Conservation (phyloP, 345 rosid species). For the Lepidium aucheri region DNA sequence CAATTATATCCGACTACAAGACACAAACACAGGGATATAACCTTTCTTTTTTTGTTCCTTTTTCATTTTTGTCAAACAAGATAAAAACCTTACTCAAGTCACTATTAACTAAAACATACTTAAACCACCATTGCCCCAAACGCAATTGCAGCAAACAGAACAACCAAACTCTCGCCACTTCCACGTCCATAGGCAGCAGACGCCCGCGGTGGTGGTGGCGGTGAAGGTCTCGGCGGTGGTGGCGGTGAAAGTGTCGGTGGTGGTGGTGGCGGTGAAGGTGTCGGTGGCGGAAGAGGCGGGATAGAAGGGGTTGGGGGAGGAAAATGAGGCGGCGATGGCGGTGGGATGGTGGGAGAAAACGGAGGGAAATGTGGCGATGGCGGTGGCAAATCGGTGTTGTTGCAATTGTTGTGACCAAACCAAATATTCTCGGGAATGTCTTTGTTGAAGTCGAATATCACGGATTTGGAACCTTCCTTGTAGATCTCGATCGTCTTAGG, state of each 20-base stretch:
- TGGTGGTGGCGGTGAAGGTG: neutral
- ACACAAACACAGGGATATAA: neutral
- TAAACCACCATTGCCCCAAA: conserved; percentile 6
- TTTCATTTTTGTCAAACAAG: too few relatives aligned
- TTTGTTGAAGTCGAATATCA: conserved; percentile 2
- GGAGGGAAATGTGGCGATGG: conserved; percentile 8
- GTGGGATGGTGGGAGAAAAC: neutral
- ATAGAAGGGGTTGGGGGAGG: conserved; percentile 11
- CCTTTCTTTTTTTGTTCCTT: too few relatives aligned
- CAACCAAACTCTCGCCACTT: conserved; percentile 1
- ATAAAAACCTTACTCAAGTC: neutral
- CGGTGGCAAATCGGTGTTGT: conserved; percentile 7
- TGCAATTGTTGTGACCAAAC: conserved; percentile 10
- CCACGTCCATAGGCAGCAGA: conserved; percentile 6
- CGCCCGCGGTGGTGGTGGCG: neutral
- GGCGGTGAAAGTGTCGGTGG: neutral
- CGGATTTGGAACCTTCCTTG: conserved; percentile 15
- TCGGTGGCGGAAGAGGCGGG: conserved; percentile 13
- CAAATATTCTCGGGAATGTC: conserved; percentile 6
- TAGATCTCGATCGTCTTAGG: conserved; percentile 8
- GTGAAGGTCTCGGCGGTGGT: conserved; percentile 11
- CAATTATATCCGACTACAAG: neutral
- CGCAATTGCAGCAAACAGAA: neutral
- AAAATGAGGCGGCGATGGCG: neutral
- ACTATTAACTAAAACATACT: neutral